Conservation (phyloP, 257 asterid genomes). For the Oldenlandia corymbosa region DNA sequence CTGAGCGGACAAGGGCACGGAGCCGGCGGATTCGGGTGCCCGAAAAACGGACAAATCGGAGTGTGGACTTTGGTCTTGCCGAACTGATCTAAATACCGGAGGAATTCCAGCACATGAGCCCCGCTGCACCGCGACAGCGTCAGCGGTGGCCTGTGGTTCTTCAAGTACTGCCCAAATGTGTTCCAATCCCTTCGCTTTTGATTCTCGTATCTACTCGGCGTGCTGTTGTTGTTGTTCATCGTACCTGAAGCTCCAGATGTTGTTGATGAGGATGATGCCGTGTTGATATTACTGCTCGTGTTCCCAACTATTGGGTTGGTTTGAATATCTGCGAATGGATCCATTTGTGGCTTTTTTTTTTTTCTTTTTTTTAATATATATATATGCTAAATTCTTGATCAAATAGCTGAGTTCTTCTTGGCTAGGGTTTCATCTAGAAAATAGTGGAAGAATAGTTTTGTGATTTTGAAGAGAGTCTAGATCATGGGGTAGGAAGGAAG, state of each 20-base stretch:
- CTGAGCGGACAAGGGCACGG: constrained; percentile 97
- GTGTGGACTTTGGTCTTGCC: constrained; percentile 86
- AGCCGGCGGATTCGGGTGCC: constrained; percentile 87
- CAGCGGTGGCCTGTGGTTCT: constrained; percentile 92
- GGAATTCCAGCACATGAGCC: constrained; percentile 88
- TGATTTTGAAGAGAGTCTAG: neutral
- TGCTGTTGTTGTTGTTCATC: too few species aligned
- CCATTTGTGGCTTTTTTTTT: too few species aligned
- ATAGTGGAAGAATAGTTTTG: constrained; percentile 2
- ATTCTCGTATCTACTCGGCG: constrained; percentile 83
- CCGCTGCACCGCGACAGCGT: constrained; percentile 88
- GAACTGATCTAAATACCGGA: constrained; percentile 86
- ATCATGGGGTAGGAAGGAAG: too few species aligned
- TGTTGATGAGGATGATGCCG: constrained; percentile 31
- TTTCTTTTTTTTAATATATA: too few species aligned
- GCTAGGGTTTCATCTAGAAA: neutral
- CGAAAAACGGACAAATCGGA: constrained; percentile 81
- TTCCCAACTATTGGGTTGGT: constrained; percentile 48
- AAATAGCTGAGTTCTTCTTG: neutral
- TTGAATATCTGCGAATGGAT: constrained; percentile 30
- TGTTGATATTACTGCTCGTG: constrained; percentile 14
- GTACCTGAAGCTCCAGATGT: constrained; percentile 30
- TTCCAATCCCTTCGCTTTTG: constrained; percentile 96
- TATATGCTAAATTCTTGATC: too few species aligned
- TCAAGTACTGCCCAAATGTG: constrained; percentile 78